Conservation (phyloP, 768 basidiomycete genomes). For the Mycena latifolia region DNA sequence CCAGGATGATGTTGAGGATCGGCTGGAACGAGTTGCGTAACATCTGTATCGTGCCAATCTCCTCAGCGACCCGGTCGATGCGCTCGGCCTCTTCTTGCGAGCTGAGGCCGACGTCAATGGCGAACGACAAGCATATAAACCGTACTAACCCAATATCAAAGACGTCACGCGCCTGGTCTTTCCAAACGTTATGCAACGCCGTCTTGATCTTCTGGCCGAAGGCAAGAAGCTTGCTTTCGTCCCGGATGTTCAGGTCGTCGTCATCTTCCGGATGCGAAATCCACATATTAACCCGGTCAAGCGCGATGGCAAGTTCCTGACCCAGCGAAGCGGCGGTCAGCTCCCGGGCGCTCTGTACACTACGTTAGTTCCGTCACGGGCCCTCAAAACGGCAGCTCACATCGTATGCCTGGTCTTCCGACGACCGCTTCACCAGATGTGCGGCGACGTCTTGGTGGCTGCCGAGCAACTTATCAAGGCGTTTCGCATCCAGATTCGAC, state of each 20-base stretch:
- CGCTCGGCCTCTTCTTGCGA: constrained; percentile 78
- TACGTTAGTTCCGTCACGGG: constrained; percentile 9
- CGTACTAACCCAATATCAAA: constrained; percentile 82
- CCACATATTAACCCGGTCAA: constrained; percentile 68
- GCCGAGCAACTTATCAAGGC: constrained; percentile 68
- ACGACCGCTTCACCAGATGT: constrained; percentile 78
- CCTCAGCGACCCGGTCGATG: constrained; percentile 78
- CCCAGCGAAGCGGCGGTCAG: constrained; percentile 84
- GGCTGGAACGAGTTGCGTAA: constrained; percentile 87
- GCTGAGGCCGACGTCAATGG: constrained; percentile 47
- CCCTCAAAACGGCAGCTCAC: constrained; percentile 58
- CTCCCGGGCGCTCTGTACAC: constrained; percentile 82
- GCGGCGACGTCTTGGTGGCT: constrained; percentile 75
- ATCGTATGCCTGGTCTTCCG: constrained; percentile 85
- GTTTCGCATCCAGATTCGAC: constrained; percentile 59
- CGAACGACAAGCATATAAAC: not conserved
- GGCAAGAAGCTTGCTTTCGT: constrained; percentile 52
- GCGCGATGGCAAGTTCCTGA: constrained; percentile 80
- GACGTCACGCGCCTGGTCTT: constrained; percentile 73
- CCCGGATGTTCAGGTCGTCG: constrained; percentile 57
- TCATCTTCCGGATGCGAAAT: constrained; percentile 61
- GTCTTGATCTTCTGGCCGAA: constrained; percentile 72
- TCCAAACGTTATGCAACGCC: constrained; percentile 82
- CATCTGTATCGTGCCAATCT: constrained; percentile 81
- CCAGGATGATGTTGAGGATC: constrained; percentile 83